Conservation (phyloP, 2,329 filamentous ascomycete species). For the Ramularia collo-cygni region DNA sequence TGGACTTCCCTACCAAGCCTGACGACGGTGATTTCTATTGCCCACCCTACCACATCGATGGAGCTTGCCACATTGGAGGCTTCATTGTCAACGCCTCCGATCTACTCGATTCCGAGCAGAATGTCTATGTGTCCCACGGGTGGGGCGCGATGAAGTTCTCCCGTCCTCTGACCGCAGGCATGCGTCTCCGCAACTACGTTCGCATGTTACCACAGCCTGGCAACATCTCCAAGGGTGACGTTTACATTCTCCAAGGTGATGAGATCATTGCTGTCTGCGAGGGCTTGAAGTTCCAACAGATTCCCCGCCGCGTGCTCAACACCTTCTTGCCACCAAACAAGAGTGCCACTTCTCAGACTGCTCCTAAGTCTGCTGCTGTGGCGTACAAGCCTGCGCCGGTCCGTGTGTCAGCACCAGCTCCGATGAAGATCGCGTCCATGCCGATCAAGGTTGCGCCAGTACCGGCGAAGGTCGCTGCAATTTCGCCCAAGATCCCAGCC, state of each 20-base stretch:
- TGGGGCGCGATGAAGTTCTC: constrained; percentile 52
- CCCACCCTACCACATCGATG: constrained; percentile 55
- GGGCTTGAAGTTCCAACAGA: constrained; percentile 60
- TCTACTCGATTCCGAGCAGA: constrained; percentile 51
- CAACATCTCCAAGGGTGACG: constrained; percentile 53
- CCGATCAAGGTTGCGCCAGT: constrained; percentile 18
- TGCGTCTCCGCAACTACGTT: constrained; percentile 54
- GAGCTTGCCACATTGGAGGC: constrained; percentile 50
- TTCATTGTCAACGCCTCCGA: constrained; percentile 57
- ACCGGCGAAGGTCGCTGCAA: constrained; percentile 17
- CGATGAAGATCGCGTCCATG: constrained; percentile 16
- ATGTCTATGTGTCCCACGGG: constrained; percentile 56
- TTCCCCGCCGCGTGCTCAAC: constrained; percentile 60
- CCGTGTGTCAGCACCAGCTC: constrained; percentile 29
- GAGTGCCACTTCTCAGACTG: constrained; percentile 26
- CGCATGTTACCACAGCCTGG: constrained; percentile 52
- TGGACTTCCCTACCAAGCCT: constrained; percentile 49
- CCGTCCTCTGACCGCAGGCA: constrained; percentile 37
- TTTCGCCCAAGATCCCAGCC: constrained; percentile 18
- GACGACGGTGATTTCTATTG: constrained; percentile 51
- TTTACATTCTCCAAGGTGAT: constrained; percentile 54
- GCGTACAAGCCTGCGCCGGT: constrained; percentile 27
- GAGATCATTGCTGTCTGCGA: constrained; percentile 53
- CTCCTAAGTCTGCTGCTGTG: constrained; percentile 32
- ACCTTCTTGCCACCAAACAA: constrained; percentile 58